Evolutionary conservation across 78 protist species (phyloP).

Genomic region (Cavenderia fasciculata): DNA sequence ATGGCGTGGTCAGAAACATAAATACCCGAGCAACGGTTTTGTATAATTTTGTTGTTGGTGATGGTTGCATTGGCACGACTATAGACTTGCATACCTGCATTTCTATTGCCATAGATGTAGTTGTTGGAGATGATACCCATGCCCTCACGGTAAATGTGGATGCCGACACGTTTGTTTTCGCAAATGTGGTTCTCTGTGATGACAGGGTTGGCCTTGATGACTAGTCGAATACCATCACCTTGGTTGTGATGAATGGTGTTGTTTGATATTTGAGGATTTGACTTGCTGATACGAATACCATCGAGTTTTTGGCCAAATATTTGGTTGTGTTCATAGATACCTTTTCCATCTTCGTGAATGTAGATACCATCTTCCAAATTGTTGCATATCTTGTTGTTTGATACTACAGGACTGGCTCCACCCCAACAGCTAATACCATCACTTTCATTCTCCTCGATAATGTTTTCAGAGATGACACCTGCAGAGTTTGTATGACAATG

Average conservation of each 20-base stretch:
- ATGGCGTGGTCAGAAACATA: conserved; percentile 73
- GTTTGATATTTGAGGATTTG: conserved; percentile 50
- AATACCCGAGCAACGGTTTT: conserved; percentile 65
- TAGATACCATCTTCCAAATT: conserved; percentile 69
- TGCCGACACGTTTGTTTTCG: conserved; percentile 68
- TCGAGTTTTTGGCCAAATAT: conserved; percentile 68
- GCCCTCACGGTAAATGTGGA: conserved; percentile 74
- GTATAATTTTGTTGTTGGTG: conserved; percentile 48
- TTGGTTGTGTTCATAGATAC: conserved; percentile 68
- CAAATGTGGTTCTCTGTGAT: conserved; percentile 69
- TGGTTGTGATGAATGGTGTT: conserved; percentile 74
- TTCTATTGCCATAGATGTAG: conserved; percentile 60
- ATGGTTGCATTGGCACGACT: conserved; percentile 65
- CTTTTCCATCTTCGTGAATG: conserved; percentile 75
- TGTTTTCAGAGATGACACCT: conserved; percentile 54
- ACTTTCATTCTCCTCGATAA: conserved; percentile 66
- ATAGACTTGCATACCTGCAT: conserved; percentile 75
- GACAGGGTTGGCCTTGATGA: conserved; percentile 61
- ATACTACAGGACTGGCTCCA: conserved; percentile 57
- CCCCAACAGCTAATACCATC: conserved; percentile 81
- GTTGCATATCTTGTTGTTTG: conserved; percentile 65
- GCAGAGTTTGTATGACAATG: conserved; percentile 60
- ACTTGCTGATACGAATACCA: conserved; percentile 63
- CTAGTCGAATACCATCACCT: conserved; percentile 72
- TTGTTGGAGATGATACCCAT: conserved; percentile 68